Evolutionary conservation across 352 stramenopile species (phyloP).

Genomic region (Blastocystis sp.): DNA sequence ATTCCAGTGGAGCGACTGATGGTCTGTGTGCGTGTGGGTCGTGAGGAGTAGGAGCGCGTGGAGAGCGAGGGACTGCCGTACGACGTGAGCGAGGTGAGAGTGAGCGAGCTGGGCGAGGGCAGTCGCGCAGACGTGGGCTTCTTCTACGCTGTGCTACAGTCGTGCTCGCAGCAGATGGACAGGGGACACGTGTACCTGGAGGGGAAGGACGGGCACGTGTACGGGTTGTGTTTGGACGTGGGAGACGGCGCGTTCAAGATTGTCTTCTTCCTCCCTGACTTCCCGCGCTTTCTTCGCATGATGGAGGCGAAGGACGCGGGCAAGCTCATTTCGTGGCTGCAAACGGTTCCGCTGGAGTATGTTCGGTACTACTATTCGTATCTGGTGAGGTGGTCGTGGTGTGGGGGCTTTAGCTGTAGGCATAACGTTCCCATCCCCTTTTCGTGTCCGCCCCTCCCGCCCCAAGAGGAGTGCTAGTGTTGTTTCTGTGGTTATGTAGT

Average conservation of each 20-base stretch:
- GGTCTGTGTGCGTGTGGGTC: background rate
- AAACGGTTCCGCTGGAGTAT: conserved; percentile 65
- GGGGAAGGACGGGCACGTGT: conserved; percentile 47
- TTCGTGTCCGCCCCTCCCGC: conserved; percentile 35
- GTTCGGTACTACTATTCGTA: conserved; percentile 24
- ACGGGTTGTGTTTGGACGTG: conserved; percentile 19
- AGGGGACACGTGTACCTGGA: background rate
- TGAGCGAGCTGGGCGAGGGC: background rate
- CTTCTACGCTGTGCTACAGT: background rate
- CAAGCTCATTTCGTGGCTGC: conserved; percentile 25
- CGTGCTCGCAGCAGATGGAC: background rate
- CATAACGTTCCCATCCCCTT: conserved; percentile 21
- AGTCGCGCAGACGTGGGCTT: background rate
- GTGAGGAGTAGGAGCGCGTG: background rate
- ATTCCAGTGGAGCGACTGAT: background rate
- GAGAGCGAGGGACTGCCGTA: background rate
- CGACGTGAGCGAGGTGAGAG: background rate
- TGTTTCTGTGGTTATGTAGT: background rate
- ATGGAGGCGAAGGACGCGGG: conserved; percentile 1
- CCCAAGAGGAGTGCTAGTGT: background rate
- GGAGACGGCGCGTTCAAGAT: background rate
- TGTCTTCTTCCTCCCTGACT: conserved; percentile 58
- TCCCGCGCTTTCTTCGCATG: background rate
- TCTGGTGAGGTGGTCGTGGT: background rate
- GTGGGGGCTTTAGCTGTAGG: background rate